Percentiles rank a stretch among this genome's conserved stretches.
Conservation (phyloP, 441 rosid species). For the Cnidoscolus chayamansa region DNA sequence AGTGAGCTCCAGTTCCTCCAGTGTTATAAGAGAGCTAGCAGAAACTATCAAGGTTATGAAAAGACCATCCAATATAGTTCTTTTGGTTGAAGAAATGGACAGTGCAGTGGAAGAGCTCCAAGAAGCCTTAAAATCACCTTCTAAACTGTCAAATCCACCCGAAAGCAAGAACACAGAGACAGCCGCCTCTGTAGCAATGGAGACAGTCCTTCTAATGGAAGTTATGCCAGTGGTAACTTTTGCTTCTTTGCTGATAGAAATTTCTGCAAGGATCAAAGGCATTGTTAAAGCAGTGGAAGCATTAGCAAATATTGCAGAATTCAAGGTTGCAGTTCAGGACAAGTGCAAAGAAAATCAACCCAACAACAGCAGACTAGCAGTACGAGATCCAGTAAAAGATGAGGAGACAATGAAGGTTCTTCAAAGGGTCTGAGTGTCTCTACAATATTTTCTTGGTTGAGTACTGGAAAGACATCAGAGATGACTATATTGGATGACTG, state of each 20-base stretch:
- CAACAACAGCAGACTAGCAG: conserved; percentile 5
- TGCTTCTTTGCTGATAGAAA: conserved; percentile 41
- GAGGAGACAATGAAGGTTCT: conserved; percentile 24
- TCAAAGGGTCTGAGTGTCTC: conserved; percentile 33
- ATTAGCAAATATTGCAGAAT: conserved; percentile 30
- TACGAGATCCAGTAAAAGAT: conserved; percentile 18
- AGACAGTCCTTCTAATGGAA: conserved; percentile 26
- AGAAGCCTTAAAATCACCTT: conserved; percentile 30
- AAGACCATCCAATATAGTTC: conserved; percentile 31
- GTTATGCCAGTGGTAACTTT: conserved; percentile 33
- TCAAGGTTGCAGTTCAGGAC: conserved; percentile 18
- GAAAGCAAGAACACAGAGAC: conserved; percentile 18
- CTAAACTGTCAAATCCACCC: conserved; percentile 20
- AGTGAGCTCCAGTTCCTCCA: conserved; percentile 34
- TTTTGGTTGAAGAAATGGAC: conserved; percentile 39
- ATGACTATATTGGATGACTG: background rate
- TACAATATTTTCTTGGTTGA: background rate
- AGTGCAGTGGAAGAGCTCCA: conserved; percentile 35
- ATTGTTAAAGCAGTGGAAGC: conserved; percentile 34
- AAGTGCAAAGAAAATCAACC: conserved; percentile 25
- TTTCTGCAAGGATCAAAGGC: conserved; percentile 31
- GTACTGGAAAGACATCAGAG: background rate
- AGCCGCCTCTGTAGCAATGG: background rate
- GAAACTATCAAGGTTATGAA: conserved; percentile 34
- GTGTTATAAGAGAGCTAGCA: conserved; percentile 34